phyloP scores from a whole-genome alignment of 2,329 filamentous ascomycete species.

The Venturiaceae sp. region DNA sequence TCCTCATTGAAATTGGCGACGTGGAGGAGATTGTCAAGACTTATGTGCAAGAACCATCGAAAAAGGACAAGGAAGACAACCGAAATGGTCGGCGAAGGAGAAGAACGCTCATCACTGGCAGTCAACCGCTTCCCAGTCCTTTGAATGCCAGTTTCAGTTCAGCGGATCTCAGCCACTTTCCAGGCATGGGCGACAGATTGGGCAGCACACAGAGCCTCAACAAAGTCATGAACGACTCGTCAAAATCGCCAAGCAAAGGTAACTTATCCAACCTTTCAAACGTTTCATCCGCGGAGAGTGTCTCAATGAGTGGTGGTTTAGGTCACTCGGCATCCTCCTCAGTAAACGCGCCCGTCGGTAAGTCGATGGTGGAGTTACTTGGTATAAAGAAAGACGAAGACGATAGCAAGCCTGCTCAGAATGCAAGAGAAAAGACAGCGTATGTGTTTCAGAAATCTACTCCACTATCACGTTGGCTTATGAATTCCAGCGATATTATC shows the following conservation, averaged over 20 bases:
- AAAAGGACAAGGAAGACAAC: slow-evolving; percentile 74
- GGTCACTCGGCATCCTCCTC: slow-evolving; percentile 31
- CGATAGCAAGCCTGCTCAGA: slow-evolving; percentile 49
- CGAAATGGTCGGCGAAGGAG: slow-evolving; percentile 83
- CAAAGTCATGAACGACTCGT: slow-evolving; percentile 63
- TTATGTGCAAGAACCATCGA: slow-evolving; percentile 68
- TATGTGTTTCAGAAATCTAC: slow-evolving; percentile 39
- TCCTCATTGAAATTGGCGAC: slow-evolving; percentile 96
- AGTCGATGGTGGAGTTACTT: slow-evolving; percentile 51
- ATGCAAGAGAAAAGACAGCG: slow-evolving; percentile 88
- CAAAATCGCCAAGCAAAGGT: slow-evolving; percentile 41
- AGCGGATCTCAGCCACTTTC: slow-evolving; percentile 54
- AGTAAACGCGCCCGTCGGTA: slow-evolving; percentile 17
- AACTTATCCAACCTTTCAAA: slow-evolving; percentile 27
- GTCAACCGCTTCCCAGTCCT: slow-evolving; percentile 89
- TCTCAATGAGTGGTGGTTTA: slow-evolving; percentile 46
- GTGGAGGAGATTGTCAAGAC: slow-evolving; percentile 98
- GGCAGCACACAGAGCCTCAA: slow-evolving; percentile 64
- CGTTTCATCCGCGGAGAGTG: slow-evolving; percentile 25
- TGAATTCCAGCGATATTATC: slow-evolving; percentile 61
- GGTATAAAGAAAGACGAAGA: slow-evolving; percentile 46
- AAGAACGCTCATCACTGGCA: slow-evolving; percentile 91
- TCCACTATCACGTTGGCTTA: not conserved
- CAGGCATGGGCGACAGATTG: slow-evolving; percentile 12
- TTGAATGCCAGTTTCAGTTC: slow-evolving; percentile 86